Base-by-base conservation (phyloP, 2,329 filamentous ascomycete genomes). In the Teratosphaeriaceae sp. region DNA sequence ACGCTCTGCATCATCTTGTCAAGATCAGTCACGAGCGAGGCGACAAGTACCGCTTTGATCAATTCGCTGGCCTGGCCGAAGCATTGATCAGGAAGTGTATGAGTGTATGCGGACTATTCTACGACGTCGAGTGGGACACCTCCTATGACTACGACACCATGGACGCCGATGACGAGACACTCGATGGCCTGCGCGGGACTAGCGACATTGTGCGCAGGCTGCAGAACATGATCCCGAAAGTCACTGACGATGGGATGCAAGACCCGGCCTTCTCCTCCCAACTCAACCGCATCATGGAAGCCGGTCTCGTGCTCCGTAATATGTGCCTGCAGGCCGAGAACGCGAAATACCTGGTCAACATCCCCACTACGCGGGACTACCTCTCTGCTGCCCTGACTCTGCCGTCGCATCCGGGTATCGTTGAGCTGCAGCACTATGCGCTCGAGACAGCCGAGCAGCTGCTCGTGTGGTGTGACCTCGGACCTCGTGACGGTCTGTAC, bases 251-350 rank as follows among this genome's bases (percentile, higher is more conserved):
- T 55, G 73, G 73, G 26, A 72, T 96, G 20, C 78, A 89, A 49
- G 79, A 87, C 0, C 79, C 79, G 22, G 74, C 81, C 5, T 86
- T 85, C 52, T 74, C 78, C 12, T 81, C 88, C 49, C 72, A 76
- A 31, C 72, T 97, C 47, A 77, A 85, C 11, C 78, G 87, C 51
- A 76, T 94, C 48, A 90, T 84, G 19, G 89, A 97, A 64, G 88
- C 92, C 2, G 82, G 84, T 16, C 71, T 97, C 36, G 89, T 94
- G 15, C 73, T 97, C 33, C 80, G 92, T 40, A 98, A 98, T 63
- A 96, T 98, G 88, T 83, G 89, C n/a, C 85, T 94, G 65, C 72
- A 96, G 16, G 79, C 82, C 18, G 88, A 95, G 49, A 98, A 98
- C 59, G 90, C 90, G 0, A 68, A 76, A 19, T 92, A 88, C 61